phyloP scores from a whole-genome alignment of 2,329 filamentous ascomycete species.

The Chrysosporium keratinophilum region DNA sequence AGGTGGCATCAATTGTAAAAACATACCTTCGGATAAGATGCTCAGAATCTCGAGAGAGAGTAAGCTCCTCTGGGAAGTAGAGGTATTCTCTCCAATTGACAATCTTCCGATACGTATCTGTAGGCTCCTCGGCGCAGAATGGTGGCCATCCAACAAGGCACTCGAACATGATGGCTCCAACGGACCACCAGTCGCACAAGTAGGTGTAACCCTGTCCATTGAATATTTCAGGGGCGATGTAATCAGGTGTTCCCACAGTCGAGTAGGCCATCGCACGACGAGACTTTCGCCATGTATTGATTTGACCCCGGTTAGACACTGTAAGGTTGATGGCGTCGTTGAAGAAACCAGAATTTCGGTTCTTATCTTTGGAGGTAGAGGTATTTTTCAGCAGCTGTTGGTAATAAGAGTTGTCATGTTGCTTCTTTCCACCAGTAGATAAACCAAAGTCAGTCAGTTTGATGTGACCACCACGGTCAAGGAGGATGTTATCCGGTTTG shows the following conservation, averaged over 20 bases:
- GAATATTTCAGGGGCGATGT: slow-evolving; percentile 97
- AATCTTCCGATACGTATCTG: slow-evolving; percentile 98
- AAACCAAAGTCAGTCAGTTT: slow-evolving; percentile 97
- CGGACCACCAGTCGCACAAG: slow-evolving; percentile 97
- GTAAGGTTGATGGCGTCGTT: slow-evolving; percentile 92
- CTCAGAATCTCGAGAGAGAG: slow-evolving; percentile 77
- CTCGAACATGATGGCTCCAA: slow-evolving; percentile 99
- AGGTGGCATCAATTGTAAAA: background rate
- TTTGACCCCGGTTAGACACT: slow-evolving; percentile 92
- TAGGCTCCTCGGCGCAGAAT: slow-evolving; percentile 94
- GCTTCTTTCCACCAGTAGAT: slow-evolving; percentile 93
- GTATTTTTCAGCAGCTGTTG: slow-evolving; percentile 82
- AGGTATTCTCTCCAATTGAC: slow-evolving; percentile 94
- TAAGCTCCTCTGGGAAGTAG: slow-evolving; percentile 93
- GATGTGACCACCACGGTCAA: slow-evolving; percentile 91
- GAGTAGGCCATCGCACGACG: slow-evolving; percentile 94
- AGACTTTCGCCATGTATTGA: slow-evolving; percentile 98
- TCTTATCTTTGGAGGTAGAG: slow-evolving; percentile 57
- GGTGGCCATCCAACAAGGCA: slow-evolving; percentile 97
- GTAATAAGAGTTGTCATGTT: slow-evolving; percentile 97
- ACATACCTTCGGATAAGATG: slow-evolving; percentile 79
- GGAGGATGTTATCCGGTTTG: slow-evolving; percentile 96
- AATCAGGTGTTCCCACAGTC: slow-evolving; percentile 94
- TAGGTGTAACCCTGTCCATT: slow-evolving; percentile 92
- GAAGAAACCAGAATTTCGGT: slow-evolving; percentile 87